Base-by-base conservation (phyloP, 352 stramenopile genomes). In the Phytopythium montanum region DNA sequence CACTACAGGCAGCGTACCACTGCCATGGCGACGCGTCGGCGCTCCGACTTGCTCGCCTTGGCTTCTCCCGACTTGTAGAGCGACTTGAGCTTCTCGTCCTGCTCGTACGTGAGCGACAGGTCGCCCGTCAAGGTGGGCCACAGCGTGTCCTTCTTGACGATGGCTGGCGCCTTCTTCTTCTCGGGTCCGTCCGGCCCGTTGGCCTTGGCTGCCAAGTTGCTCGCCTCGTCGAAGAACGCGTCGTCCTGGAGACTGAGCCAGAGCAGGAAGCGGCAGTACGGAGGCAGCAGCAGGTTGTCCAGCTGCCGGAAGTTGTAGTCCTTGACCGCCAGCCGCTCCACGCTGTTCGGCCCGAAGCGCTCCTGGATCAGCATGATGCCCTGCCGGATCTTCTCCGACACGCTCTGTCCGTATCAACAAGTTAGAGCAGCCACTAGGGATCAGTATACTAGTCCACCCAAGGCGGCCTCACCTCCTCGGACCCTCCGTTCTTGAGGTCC, bases 261-360 rank as follows among this genome's bases (percentile, higher is more conserved):
- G 45, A 96, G 60, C n/a, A 96, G 57, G 55, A 96, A 94, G 16
- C 87, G 85, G 62, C 80, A 93, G 69, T 96, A 96, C n/a, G 87
- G 87, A 56, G 87, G 87, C 12, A 96, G 59, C 28, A 96, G 55
- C 52, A 94, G 45, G 57, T 92, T 94, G 57, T 94, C 84, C 1
- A 96, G 81, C 60, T 94, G 85, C 13, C 84, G 85, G 51, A 96
- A 96, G 66, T 96, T 92, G 70, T 94, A 96, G 60, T 96, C 85
- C 59, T 94, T 92, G 13, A 96, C 80, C 19, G 85, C 85, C 25
- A 84, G 68, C n/a, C 87, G 81, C 68, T 96, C 82, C 45, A 92
- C 71, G 66, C 84, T 90, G 69, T 94, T 93, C 16, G 87, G 87
- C 3, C 87, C 87, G 61, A 91, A 95, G 0, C 85, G 81, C 61